Conservation (phyloP, 257 asterid species). For the Vinca minor region DNA sequence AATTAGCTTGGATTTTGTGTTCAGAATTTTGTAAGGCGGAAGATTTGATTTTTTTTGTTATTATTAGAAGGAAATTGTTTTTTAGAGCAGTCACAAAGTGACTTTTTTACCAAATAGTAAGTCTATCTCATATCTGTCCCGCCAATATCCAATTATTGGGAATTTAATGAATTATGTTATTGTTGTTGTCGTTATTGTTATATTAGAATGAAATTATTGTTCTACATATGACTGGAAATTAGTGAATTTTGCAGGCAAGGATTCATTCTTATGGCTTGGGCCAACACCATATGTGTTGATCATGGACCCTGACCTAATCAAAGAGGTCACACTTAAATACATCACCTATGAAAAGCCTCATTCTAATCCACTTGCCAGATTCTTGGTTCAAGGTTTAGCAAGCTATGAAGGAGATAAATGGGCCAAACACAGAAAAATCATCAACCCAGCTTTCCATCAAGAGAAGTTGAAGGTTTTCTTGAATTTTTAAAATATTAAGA, state of each 20-base stretch:
- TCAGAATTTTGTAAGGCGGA: too few species aligned
- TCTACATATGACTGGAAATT: too few species aligned
- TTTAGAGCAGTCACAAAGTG: too few species aligned
- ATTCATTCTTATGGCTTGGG: conserved; percentile 36
- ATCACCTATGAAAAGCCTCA: not conserved
- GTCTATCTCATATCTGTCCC: too few species aligned
- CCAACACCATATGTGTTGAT: conserved; percentile 28
- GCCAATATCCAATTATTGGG: too few species aligned
- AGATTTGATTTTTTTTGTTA: too few species aligned
- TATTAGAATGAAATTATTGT: too few species aligned
- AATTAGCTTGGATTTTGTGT: too few species aligned
- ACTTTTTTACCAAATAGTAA: too few species aligned
- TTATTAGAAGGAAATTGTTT: too few species aligned
- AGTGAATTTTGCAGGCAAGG: conserved; percentile 25
- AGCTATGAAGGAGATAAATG: not conserved
- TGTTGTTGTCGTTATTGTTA: too few species aligned
- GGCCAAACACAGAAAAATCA: conserved; percentile 6
- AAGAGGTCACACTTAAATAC: not conserved
- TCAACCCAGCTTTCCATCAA: conserved; percentile 6
- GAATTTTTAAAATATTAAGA: not conserved
- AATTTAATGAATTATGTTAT: too few species aligned
- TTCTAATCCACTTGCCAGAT: not conserved
- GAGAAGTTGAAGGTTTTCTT: conserved; percentile 5
- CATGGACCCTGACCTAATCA: conserved; percentile 23
- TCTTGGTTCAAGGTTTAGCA: not conserved